Evolutionary conservation across 345 rosid genomes (phyloP).

Genomic region (Eucalyptus dawsonii): DNA sequence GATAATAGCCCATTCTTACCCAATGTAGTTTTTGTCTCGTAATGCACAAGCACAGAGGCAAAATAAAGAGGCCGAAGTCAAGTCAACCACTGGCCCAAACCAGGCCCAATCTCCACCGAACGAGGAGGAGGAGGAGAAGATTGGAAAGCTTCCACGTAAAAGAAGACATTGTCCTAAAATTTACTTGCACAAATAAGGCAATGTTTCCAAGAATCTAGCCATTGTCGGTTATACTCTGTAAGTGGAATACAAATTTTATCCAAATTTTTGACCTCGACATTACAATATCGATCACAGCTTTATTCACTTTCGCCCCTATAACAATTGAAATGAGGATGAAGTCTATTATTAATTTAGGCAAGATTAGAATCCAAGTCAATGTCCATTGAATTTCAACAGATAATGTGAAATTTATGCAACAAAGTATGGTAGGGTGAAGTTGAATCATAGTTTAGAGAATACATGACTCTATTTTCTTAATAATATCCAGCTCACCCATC

Average conservation of each 20-base stretch:
- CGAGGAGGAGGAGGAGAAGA: background rate
- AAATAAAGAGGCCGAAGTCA: background rate
- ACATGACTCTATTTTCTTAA: background rate
- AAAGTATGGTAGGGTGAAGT: background rate
- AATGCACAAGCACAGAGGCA: background rate
- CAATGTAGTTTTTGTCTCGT: background rate
- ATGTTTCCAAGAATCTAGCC: background rate
- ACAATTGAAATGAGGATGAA: rapidly evolving
- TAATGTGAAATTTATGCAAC: background rate
- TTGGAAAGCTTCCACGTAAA: background rate
- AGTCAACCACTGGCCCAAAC: background rate
- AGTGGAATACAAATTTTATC: background rate
- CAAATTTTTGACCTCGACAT: rapidly evolving
- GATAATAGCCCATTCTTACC: background rate
- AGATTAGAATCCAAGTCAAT: rapidly evolving
- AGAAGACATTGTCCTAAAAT: background rate
- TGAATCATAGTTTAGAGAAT: background rate
- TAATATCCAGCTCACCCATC: rapidly evolving
- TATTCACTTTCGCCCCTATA: background rate
- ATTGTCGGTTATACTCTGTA: background rate
- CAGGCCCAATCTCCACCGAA: background rate
- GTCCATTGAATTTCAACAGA: background rate
- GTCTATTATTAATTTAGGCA: rapidly evolving
- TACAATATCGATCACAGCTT: rapidly evolving
- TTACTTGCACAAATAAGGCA: background rate